Percentiles rank a stretch among this genome's conserved stretches.
Conservation (phyloP, 805 yeast genomes). For the Wilhelminamyces savonicus region DNA sequence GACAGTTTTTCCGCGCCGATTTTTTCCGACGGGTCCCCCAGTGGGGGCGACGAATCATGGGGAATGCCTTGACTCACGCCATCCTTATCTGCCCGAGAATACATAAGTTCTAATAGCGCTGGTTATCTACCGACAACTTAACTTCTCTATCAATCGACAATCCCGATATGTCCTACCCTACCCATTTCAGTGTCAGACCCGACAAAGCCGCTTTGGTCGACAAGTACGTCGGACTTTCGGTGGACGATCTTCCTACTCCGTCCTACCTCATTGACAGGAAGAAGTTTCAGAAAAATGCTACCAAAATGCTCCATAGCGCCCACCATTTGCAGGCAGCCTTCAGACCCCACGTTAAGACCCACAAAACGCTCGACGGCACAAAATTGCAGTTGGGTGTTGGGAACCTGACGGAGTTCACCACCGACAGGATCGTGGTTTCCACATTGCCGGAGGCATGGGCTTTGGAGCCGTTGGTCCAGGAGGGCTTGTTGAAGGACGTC, state of each 20-base stretch:
- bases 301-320: slow-evolving; percentile 44
- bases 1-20: too few relatives aligned
- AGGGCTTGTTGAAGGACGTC: slow-evolving; percentile 30
- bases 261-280: slow-evolving; percentile 43
- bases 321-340: slow-evolving; percentile 35
- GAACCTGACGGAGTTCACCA: slow-evolving; percentile 18
- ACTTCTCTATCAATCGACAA: too few relatives aligned
- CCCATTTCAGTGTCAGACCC: slow-evolving; percentile 9
- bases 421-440: slow-evolving; percentile 56
- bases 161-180: too few relatives aligned
- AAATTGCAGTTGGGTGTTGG: slow-evolving; percentile 49
- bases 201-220: slow-evolving; percentile 15
- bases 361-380: slow-evolving; percentile 60
- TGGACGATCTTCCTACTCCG: slow-evolving; percentile 54
- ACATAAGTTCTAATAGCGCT: too few relatives aligned
- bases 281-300: slow-evolving; percentile 39
- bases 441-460: slow-evolving; percentile 65
- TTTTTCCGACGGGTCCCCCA: too few relatives aligned
- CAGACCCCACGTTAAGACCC: slow-evolving; percentile 74
- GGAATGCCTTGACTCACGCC: too few relatives aligned
- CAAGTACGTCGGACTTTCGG: slow-evolving; percentile 33
- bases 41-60: too few relatives aligned
- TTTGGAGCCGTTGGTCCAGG: slow-evolving; percentile 31
- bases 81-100: too few relatives aligned
- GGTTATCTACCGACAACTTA: too few relatives aligned